Percentiles rank a stretch among this genome's conserved stretches.
These are phyloP conservation scores for Paratrypanosoma confusum DNA, from an alignment of 208 protist genomes.

Conservation along the genomic window DNA sequence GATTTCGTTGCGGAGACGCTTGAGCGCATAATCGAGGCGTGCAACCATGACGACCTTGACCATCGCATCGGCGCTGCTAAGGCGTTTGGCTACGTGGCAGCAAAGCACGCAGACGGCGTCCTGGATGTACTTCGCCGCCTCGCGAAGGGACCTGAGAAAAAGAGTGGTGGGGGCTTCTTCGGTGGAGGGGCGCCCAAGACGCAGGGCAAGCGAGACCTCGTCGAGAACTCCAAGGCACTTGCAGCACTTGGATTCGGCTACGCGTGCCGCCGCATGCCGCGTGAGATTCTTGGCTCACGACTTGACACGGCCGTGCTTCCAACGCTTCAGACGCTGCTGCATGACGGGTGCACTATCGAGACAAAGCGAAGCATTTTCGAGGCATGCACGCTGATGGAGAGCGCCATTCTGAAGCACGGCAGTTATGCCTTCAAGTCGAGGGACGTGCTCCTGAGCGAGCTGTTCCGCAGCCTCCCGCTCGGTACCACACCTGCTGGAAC, in stretches of 20 bases:
- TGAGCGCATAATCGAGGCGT: slow-evolving; percentile 2
- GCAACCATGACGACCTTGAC: slow-evolving; percentile 13
- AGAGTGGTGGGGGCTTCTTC: slow-evolving; percentile 12
- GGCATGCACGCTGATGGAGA: slow-evolving; percentile 1
- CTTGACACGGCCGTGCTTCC: slow-evolving; percentile 9
- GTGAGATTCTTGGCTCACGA: slow-evolving; percentile 2
- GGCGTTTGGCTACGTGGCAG: slow-evolving; percentile 8
- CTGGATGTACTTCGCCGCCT: slow-evolving; percentile 5
- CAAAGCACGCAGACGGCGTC: slow-evolving; percentile 8
- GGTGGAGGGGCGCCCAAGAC: neutral
- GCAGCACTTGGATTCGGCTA: slow-evolving; percentile 8
- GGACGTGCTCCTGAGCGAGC: slow-evolving; percentile 2
- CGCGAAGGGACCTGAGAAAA: slow-evolving; percentile 10
- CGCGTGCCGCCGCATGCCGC: slow-evolving; percentile 2
- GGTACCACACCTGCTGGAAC: too few species aligned
- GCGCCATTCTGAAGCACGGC: neutral
- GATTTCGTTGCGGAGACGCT: slow-evolving; percentile 4
- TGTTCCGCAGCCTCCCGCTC: neutral
- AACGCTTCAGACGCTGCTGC: neutral
- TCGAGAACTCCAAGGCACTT: neutral
- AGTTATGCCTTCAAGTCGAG: slow-evolving; percentile 3
- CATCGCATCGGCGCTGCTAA: slow-evolving; percentile 8
- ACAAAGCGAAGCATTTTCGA: neutral
- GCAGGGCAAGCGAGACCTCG: slow-evolving; percentile 1
- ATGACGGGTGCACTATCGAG: neutral